These are phyloP conservation scores for Diplodia seriata DNA, from an alignment of 2,329 filamentous ascomycete genomes.

Conservation along the genomic window DNA sequence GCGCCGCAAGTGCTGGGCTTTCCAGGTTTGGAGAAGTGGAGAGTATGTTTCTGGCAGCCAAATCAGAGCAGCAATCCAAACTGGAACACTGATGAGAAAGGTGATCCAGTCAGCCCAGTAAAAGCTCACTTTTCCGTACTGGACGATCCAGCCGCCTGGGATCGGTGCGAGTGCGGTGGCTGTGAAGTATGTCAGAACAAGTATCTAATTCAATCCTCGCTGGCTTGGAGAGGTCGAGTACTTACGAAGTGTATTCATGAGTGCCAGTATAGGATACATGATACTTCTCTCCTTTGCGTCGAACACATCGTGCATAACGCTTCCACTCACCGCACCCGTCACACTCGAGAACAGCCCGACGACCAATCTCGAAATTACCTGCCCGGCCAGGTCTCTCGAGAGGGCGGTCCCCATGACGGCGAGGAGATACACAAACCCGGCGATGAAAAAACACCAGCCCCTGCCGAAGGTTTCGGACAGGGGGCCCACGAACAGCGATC, in stretches of 20 bases:
- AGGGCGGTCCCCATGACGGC: slow-evolving; percentile 18
- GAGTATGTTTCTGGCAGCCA: slow-evolving; percentile 60
- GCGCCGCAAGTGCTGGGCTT: slow-evolving; percentile 41
- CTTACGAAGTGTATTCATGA: slow-evolving; percentile 32
- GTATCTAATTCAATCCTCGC: too few relatives aligned
- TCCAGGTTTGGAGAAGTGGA: slow-evolving; percentile 46
- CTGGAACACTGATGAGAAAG: slow-evolving; percentile 20
- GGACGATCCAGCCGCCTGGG: slow-evolving; percentile 35
- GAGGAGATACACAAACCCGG: slow-evolving; percentile 7
- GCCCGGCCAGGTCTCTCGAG: slow-evolving; percentile 33
- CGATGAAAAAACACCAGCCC: slow-evolving; percentile 16
- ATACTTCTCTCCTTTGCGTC: slow-evolving; percentile 37
- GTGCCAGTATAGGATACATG: slow-evolving; percentile 37
- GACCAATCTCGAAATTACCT: slow-evolving; percentile 39
- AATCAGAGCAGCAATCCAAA: slow-evolving; percentile 36
- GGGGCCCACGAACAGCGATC: slow-evolving; percentile 29
- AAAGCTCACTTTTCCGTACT: slow-evolving; percentile 37
- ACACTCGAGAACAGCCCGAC: slow-evolving; percentile 39
- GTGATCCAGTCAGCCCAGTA: slow-evolving; percentile 52
- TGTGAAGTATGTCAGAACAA: slow-evolving; percentile 7
- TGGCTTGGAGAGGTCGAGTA: not conserved
- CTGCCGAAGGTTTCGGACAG: slow-evolving; percentile 29
- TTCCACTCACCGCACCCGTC: slow-evolving; percentile 38
- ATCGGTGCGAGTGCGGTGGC: slow-evolving; percentile 37
- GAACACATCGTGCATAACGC: slow-evolving; percentile 40